phyloP scores from a whole-genome alignment of 2,329 filamentous ascomycete genomes.

The Cephalotrichum gorgonifer region DNA sequence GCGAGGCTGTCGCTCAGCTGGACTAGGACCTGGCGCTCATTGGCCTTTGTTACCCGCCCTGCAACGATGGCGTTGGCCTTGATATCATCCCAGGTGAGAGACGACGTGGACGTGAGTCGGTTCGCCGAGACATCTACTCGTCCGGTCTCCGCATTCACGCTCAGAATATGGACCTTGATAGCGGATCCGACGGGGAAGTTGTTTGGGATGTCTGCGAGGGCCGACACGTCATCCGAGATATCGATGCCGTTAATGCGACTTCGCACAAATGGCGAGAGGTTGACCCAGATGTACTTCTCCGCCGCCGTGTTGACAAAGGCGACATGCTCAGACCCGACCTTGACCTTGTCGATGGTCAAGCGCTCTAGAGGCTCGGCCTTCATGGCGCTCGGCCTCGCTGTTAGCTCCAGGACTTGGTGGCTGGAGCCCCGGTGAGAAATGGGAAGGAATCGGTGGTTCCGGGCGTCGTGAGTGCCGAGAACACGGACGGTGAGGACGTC shows the following conservation, averaged over 20 bases:
- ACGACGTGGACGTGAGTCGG: constrained; percentile 28
- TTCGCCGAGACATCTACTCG: constrained; percentile 74
- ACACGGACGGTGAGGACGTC: constrained; percentile 66
- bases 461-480: constrained; percentile 79
- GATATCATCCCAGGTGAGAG: constrained; percentile 58
- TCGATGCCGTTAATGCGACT: constrained; percentile 77
- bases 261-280: constrained; percentile 76
- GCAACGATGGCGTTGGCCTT: constrained; percentile 73
- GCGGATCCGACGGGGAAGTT: constrained; percentile 90
- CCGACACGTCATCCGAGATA: constrained; percentile 74
- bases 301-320: constrained; percentile 88
- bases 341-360: constrained; percentile 62
- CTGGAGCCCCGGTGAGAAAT: constrained; percentile 75
- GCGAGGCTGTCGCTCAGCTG: constrained; percentile 74
- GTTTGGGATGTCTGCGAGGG: constrained; percentile 61
- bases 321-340: constrained; percentile 60
- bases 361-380: constrained; percentile 33
- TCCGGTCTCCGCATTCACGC: constrained; percentile 61
- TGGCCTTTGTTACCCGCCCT: constrained; percentile 75
- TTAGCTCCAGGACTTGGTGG: constrained; percentile 79
- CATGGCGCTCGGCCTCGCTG: constrained; percentile 62
- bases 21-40: constrained; percentile 73
- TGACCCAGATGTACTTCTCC: constrained; percentile 78
- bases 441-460: constrained; percentile 83
- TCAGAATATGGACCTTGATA: constrained; percentile 67